Conservation (phyloP, 192 early-diverging fungal genomes). For the Gaertneriomyces semiglobifer region DNA sequence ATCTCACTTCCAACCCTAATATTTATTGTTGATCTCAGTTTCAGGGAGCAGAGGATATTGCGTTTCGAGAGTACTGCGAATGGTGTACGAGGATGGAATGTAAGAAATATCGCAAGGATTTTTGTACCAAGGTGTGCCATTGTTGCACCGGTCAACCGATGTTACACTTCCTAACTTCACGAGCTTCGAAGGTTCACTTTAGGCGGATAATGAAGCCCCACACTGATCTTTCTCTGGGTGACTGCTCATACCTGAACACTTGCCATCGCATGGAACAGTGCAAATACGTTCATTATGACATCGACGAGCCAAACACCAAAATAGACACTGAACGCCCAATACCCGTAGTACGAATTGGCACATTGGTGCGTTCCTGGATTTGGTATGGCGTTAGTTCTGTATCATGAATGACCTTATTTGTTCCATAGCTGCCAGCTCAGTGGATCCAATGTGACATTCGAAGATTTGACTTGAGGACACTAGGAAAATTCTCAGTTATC, state of each 20-base stretch:
- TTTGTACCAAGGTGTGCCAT: not conserved
- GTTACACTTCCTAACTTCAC: not conserved
- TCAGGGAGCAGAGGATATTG: conserved; percentile 7
- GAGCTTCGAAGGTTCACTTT: conserved; percentile 49
- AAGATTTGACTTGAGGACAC: conserved; percentile 46
- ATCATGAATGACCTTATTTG: too few species aligned
- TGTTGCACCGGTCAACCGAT: not conserved
- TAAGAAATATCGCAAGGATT: not conserved
- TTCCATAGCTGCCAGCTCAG: conserved; percentile 51
- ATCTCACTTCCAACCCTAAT: not conserved
- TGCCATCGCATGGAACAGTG: conserved; percentile 62
- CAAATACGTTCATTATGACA: conserved; percentile 62
- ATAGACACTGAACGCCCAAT: conserved; percentile 20
- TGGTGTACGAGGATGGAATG: conserved; percentile 46
- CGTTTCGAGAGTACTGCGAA: conserved; percentile 52
- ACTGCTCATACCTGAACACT: conserved; percentile 67
- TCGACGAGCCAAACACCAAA: conserved; percentile 39
- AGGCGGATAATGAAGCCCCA: conserved; percentile 44
- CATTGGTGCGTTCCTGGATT: conserved; percentile 7
- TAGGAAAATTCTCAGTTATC: conserved; percentile 60
- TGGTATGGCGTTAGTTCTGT: too few species aligned
- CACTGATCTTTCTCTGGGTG: conserved; percentile 52
- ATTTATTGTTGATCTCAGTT: conserved; percentile 6
- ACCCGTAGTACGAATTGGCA: conserved; percentile 17
- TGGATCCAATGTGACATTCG: conserved; percentile 65